Evolutionary conservation across 2,329 filamentous ascomycete species (phyloP), one percentile per base, ranked within the genome.

Genomic region (Stagonosporopsis tanaceti): DNA sequence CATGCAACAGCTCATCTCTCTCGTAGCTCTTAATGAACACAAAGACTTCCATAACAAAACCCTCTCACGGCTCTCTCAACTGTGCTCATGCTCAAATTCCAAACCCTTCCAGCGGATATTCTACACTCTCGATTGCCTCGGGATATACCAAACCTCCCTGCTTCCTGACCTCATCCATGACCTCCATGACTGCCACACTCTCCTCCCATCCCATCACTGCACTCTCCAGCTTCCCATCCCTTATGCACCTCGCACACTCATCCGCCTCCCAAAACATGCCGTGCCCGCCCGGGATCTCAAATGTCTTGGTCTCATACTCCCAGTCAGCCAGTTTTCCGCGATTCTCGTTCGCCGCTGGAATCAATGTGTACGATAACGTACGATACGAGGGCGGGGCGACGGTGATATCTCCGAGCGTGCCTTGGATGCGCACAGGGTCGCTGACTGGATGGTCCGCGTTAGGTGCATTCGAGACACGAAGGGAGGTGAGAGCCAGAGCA

Each of bases 261-360:
- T 93, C 90, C 4, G 91, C 91, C 73, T 93, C 90, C 89, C 89
- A 93, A 78, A 91, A 94, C 90, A 95, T 94, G 50, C 92, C 92
- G 64, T 91, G 88, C 8, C 91, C 92, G 2, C 80, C 83, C 2
- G 62, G 60, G 20, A 56, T 59, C 12, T 85, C 84, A 53, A 83
- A 79, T 9, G 77, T 68, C 50, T 62, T 73, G n/a, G 55, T 50
- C 24, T 42, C 46, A 17, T 57, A 25, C 32, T 47, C 35, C 24
- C 64, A 64, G 3, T 47, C 42, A 2, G 59, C 63, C 0, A 28
- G 47, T 17, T 46, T 44, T 1, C 57, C 59, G 1, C 59, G 47
- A 2, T n/a, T 30, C 51, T 22, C 65, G 71, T 20, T 74, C 67
- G 55, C 77, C 77, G 41, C 80, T 69, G 62, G 84, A 62, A 92